These are phyloP conservation scores for Yamadazyma sp. DNA, from an alignment of 805 yeast species.

Conservation along the genomic window DNA sequence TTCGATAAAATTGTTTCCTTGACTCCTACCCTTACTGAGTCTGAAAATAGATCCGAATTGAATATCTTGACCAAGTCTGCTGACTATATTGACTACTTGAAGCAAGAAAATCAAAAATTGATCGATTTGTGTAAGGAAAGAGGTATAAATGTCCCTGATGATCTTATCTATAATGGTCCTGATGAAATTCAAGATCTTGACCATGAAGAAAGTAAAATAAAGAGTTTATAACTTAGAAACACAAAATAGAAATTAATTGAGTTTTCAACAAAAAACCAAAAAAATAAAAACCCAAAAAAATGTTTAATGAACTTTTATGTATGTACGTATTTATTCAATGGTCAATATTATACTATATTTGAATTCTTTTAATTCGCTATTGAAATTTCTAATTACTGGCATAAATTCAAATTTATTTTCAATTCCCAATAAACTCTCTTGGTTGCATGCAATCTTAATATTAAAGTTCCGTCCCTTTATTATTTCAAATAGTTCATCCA, in stretches of 20 bases:
- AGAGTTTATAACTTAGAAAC: constrained; percentile 1
- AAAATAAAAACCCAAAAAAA: too few relatives aligned
- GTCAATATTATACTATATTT: constrained; percentile 15
- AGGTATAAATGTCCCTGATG: constrained; percentile 43
- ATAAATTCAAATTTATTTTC: constrained; percentile 11
- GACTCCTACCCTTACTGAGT: constrained; percentile 68
- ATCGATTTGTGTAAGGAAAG: constrained; percentile 36
- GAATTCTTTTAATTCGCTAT: constrained; percentile 12
- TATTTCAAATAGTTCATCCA: constrained; percentile 9
- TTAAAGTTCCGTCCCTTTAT: not conserved
- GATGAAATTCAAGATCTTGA: constrained; percentile 16
- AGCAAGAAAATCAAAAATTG: constrained; percentile 47
- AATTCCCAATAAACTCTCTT: constrained; percentile 2
- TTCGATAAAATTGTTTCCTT: constrained; percentile 72
- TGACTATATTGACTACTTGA: constrained; percentile 50
- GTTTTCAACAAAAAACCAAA: too few relatives aligned
- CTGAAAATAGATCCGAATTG: constrained; percentile 78
- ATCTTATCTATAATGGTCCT: constrained; percentile 29
- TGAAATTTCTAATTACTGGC: constrained; percentile 15
- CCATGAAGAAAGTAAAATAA: constrained; percentile 9
- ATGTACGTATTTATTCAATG: too few relatives aligned
- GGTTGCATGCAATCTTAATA: constrained; percentile 7
- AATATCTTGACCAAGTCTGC: constrained; percentile 65
- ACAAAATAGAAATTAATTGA: too few relatives aligned
- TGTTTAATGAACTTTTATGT: too few relatives aligned